phyloP scores from a whole-genome alignment of 441 rosid genomes.

The Populus hybrid region DNA sequence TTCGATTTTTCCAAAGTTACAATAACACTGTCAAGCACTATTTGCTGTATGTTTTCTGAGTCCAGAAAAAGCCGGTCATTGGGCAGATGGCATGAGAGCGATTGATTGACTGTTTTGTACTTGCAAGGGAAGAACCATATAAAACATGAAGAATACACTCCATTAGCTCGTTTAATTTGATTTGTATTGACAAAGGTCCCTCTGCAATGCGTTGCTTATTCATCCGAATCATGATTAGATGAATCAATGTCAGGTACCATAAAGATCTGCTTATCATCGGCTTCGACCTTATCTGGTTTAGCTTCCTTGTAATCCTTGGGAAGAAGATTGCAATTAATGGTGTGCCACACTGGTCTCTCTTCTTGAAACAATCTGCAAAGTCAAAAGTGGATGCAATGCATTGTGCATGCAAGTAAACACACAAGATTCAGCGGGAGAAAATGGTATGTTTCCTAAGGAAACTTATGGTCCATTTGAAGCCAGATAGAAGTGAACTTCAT shows the following conservation, averaged over 20 bases:
- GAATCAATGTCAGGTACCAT: slow-evolving; percentile 43
- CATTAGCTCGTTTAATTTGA: not conserved
- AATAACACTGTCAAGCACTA: not conserved
- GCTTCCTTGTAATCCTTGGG: slow-evolving; percentile 40
- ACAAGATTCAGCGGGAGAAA: not conserved
- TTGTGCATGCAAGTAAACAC: not conserved
- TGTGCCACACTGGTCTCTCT: slow-evolving; percentile 86
- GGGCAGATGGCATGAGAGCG: not conserved
- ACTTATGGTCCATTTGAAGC: not conserved
- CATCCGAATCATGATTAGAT: slow-evolving; percentile 24
- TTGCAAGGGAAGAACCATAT: not conserved
- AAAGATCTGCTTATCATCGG: slow-evolving; percentile 33
- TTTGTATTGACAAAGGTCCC: not conserved
- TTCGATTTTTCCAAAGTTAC: not conserved
- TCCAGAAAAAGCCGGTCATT: not conserved
- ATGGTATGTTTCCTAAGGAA: not conserved
- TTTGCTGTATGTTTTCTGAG: not conserved
- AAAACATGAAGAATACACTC: not conserved
- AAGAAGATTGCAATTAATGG: slow-evolving; percentile 72
- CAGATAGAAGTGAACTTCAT: not conserved
- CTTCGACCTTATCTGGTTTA: slow-evolving; percentile 34
- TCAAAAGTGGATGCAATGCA: slow-evolving; percentile 36
- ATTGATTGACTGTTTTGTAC: not conserved
- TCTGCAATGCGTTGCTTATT: slow-evolving; percentile 9
- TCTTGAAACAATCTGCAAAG: slow-evolving; percentile 73